Evolutionary conservation across 1,139 yeast species (phyloP), one percentile per base, ranked within the genome.

Genomic region (Candida dubliniensis): DNA sequence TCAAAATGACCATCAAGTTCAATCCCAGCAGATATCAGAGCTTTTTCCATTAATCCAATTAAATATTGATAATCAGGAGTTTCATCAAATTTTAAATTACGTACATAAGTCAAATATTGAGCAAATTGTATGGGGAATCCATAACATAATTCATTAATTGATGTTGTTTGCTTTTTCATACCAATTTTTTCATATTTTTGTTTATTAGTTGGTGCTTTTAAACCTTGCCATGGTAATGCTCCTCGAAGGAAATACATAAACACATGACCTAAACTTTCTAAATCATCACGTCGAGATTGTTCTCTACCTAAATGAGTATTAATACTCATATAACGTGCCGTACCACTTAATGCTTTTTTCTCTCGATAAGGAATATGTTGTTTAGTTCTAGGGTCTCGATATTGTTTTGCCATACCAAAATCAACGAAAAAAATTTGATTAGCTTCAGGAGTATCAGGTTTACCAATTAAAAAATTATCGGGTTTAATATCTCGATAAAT

Each of bases 141-240:
- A 54, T 75, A 69, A 52, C 90, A 82, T 46, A 86, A 68, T 55
- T 84, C 91, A 54, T 75, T 74, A 37, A 84, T 80, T 33, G 84
- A 79, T 0, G 95, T 86, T 2, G 82, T 71, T 61, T 85, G 82
- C 58, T 86, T 86, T 66, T 84, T 85, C 58, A 84, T 82, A 37
- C 95, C 95, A 57, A 86, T 86, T 59, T 84, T 86, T 61, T 86
- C 95, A 62, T 86, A 86, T 62, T 86, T 86, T 51, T 83, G 86
- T 63, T 85, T 86, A 64, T 86, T 86, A 9, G 89, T 84, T 40
- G 91, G 91, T 1, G 93, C 93, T 60, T 84, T 81, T 49, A 71
- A 60, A 4, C 77, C 79, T 56, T 74, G 79, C 79, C 79, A 74
- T 37, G 84, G 84, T 48, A 79, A 67, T 40, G 77, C 74, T n/a